Base-by-base conservation (phyloP, 2,329 filamentous ascomycete genomes). In the Penicillium griseofulvum region DNA sequence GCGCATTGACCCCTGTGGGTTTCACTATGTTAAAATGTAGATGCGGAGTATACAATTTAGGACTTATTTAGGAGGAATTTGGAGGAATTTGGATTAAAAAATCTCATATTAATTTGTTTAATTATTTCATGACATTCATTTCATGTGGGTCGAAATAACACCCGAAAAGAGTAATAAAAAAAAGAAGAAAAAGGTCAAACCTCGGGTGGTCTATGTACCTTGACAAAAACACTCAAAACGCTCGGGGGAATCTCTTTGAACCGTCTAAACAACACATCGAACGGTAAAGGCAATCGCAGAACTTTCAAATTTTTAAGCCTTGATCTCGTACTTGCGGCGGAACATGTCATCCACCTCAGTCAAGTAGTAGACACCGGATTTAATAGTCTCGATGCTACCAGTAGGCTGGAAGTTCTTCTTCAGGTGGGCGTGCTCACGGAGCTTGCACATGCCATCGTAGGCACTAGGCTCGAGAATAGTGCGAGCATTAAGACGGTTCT, bases 281-380 rank as follows among this genome's bases (percentile, higher is more conserved):
- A 65, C 61, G 59, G 63, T 49, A 60, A 59, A 65, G 58, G 56
- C 63, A 61, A 58, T 57, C 52, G 52, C 59, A 55, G 29, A 52
- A 60, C 29, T 49, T 49, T 49, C 56, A 60, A 50, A 22, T 12
- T 12, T 22, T 71, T 83, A 92, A 74, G 82, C 86, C 83, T 92
- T 89, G 78, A 92, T 72, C 54, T 81, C 77, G 76, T 94, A 94
- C 71, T 83, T 83, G 68, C 90, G 85, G 79, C 88, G 87, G 86
- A 90, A 94, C 88, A 91, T 91, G 66, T 90, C 88, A 69, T 94
- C 89, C 45, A 94, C 83, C 73, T 87, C 86, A 70, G 84, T 85
- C 56, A 94, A 82, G 78, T 92, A 94, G 80, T 93, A 94, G 22
- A 86, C 85, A 56, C 85, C 87, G 56, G 82, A 76, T 57, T 73